phyloP scores from a whole-genome alignment of 2,329 filamentous ascomycete genomes.

The Sclerotinia sclerotiorum region DNA sequence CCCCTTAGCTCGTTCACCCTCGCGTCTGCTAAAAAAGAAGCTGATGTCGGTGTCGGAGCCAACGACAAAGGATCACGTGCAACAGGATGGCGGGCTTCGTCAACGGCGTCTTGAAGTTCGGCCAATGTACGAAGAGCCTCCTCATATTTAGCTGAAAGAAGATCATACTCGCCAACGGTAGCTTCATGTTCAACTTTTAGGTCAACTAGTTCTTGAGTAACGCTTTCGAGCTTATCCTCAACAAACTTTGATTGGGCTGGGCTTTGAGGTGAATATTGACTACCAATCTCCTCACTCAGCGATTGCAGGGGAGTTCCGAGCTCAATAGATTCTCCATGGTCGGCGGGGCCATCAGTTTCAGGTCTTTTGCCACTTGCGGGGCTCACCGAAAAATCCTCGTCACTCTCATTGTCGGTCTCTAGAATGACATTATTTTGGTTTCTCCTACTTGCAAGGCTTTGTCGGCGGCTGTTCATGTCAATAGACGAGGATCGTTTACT shows the following conservation, averaged over 20 bases:
- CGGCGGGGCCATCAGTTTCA: constrained; percentile 39
- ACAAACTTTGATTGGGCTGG: constrained; percentile 83
- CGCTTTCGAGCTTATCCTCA: constrained; percentile 85
- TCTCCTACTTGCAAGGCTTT: constrained; percentile 53
- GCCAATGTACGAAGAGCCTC: constrained; percentile 79
- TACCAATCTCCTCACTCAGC: constrained; percentile 38
- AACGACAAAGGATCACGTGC: constrained; percentile 57
- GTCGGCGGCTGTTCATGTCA: constrained; percentile 50
- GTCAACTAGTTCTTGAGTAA: constrained; percentile 88
- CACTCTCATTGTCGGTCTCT: constrained; percentile 45
- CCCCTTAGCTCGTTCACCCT: constrained; percentile 70
- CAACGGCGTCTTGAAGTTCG: constrained; percentile 80
- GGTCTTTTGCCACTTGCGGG: constrained; percentile 30
- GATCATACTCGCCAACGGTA: constrained; percentile 76
- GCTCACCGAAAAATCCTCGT: constrained; percentile 27
- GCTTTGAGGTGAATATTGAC: constrained; percentile 52
- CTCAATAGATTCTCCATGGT: constrained; percentile 42
- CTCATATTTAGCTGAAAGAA: constrained; percentile 85
- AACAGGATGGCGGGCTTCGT: constrained; percentile 66
- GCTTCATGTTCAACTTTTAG: constrained; percentile 87
- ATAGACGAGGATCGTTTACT: constrained; percentile 45
- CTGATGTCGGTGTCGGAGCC: constrained; percentile 55
- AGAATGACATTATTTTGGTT: constrained; percentile 56
- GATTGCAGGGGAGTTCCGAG: constrained; percentile 40
- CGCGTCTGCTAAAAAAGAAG: constrained; percentile 81